These are phyloP conservation scores for Arctium lappa DNA, from an alignment of 129 eudicot genomes.

Conservation along the genomic window DNA sequence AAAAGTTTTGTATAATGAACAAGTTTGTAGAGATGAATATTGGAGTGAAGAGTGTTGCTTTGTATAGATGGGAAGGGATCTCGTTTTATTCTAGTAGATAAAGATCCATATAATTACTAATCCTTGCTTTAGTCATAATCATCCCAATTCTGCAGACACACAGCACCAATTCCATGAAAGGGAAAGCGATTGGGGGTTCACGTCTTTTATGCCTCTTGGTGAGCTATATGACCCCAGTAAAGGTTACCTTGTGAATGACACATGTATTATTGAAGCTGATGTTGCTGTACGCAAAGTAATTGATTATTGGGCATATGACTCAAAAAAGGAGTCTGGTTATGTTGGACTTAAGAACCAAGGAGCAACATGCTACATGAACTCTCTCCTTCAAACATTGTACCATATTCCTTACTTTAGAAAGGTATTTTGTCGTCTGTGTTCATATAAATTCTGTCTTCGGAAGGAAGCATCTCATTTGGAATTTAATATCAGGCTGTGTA, in stretches of 20 bases:
- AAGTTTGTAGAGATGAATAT: not conserved
- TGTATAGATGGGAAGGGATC: not conserved
- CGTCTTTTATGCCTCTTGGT: conserved; percentile 86
- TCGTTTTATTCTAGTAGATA: not conserved
- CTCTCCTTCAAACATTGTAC: conserved; percentile 85
- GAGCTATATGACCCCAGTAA: conserved; percentile 84
- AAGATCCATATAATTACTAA: conserved; percentile 3
- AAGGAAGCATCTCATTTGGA: conserved; percentile 24
- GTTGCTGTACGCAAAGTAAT: conserved; percentile 82
- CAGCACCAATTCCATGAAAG: conserved; percentile 92
- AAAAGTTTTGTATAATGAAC: not conserved
- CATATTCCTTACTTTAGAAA: conserved; percentile 95
- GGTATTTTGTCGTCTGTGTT: conserved; percentile 29
- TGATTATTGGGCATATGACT: conserved; percentile 91
- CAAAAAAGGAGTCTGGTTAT: conserved; percentile 94
- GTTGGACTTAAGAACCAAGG: conserved; percentile 98
- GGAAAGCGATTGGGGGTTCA: conserved; percentile 98
- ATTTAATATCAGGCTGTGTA: conserved; percentile 79
- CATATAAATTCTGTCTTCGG: not conserved
- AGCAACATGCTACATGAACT: conserved; percentile 98
- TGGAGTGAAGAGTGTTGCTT: conserved; percentile 1
- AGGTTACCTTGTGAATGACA: conserved; percentile 78
- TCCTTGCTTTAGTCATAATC: conserved; percentile 3
- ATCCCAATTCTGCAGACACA: conserved; percentile 52
- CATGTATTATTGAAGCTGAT: conserved; percentile 81